Conservation (phyloP, 805 yeast genomes). For the Maudiozyma saulgeensis region DNA sequence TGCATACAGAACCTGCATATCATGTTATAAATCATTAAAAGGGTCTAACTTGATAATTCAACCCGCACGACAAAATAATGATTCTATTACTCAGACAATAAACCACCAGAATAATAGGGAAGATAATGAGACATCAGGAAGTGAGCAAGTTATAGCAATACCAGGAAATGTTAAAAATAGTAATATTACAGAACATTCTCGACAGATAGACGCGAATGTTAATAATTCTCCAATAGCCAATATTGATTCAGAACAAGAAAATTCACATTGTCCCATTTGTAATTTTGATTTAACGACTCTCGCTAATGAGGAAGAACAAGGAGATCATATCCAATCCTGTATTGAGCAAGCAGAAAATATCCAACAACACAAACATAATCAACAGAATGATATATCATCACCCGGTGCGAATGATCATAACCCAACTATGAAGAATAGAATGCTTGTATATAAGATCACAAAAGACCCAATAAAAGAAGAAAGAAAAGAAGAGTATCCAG, state of each 20-base stretch:
- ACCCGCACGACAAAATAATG: not conserved
- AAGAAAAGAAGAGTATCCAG: conserved; percentile 40
- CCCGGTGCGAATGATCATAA: not conserved
- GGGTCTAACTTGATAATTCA: not conserved
- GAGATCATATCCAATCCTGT: conserved; percentile 65
- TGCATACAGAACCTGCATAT: conserved; percentile 45
- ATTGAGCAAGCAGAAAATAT: conserved; percentile 45
- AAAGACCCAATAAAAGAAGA: conserved; percentile 6
- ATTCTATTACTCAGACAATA: not conserved
- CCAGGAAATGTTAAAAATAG: conserved; percentile 2
- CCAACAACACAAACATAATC: conserved; percentile 42
- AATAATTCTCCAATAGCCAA: no score
- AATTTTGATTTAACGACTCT: conserved; percentile 8
- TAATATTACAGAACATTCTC: not conserved
- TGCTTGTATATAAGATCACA: conserved; percentile 61
- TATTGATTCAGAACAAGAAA: conserved; percentile 4
- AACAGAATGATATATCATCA: conserved; percentile 35
- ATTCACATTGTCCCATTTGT: conserved; percentile 34
- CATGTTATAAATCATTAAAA: conserved; percentile 33
- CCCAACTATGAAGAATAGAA: conserved; percentile 43
- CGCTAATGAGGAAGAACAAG: conserved; percentile 5
- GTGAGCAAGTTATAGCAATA: not conserved
- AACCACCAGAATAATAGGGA: not conserved
- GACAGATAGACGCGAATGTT: not conserved
- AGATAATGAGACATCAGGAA: not conserved